Evolutionary conservation across 345 rosid species (phyloP).

Genomic region (Eucalyptus sp.): DNA sequence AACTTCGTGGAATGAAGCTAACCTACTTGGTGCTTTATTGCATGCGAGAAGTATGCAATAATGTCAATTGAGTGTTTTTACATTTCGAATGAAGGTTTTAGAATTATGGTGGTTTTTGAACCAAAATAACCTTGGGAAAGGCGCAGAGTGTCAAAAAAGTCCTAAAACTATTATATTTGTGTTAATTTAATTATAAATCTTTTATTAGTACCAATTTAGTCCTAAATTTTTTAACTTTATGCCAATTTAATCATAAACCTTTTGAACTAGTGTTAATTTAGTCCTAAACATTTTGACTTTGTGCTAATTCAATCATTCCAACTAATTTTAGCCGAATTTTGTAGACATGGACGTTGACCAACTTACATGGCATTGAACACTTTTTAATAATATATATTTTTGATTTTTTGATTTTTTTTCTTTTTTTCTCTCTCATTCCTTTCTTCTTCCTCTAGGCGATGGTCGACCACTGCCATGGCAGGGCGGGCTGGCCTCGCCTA

Average conservation of each 20-base stretch:
- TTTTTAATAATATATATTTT: too few relatives aligned
- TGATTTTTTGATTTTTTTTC: rapidly evolving
- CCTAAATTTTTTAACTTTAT: rapidly evolving
- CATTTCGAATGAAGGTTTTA: not conserved
- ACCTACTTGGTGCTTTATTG: not conserved
- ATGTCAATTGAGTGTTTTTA: not conserved
- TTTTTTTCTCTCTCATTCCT: too few relatives aligned
- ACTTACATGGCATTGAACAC: rapidly evolving
- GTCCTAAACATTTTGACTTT: rapidly evolving
- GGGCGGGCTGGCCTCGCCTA: rapidly evolving
- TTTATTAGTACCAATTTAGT: too few relatives aligned
- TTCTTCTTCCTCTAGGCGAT: too few relatives aligned
- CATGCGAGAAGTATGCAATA: not conserved
- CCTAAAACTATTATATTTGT: too few relatives aligned
- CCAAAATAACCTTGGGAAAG: not conserved
- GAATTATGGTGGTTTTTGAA: not conserved
- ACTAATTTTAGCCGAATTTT: too few relatives aligned
- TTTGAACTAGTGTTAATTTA: rapidly evolving
- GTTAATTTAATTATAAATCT: too few relatives aligned
- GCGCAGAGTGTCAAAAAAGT: not conserved
- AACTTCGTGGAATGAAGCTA: not conserved
- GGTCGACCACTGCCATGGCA: rapidly evolving
- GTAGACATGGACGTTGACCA: rapidly evolving
- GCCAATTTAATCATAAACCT: too few relatives aligned
- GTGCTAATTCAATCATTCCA: too few relatives aligned